Evolutionary conservation across 2,329 filamentous ascomycete species (phyloP), one percentile per base, ranked within the genome.

Genomic region (Alternaria panax): DNA sequence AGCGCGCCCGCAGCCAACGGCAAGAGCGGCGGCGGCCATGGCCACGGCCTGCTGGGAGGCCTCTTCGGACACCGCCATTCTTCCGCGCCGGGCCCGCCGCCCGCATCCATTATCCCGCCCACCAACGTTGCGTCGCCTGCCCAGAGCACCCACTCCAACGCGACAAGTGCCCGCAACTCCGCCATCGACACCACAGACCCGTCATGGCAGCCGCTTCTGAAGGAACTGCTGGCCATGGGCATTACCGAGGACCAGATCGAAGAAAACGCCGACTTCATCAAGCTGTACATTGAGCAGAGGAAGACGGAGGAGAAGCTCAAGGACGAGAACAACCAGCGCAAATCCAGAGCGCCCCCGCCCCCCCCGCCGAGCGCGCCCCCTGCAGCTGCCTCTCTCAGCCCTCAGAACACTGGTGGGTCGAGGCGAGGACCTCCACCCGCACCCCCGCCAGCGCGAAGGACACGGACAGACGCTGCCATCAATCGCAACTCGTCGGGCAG

Each of bases 171-270:
- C 12, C 63, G 72, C 54, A 75, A 74, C 75, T 80, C 84, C 22
- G 80, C 82, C 14, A 85, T 89, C 43, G 87, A 90, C 71, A 83
- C 85, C 5, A 83, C 82, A 11, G 88, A 90, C 72, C 88, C 88
- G 1, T 84, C 84, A 54, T 87, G 85, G 79, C 85, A 87, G 72
- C 83, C 83, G 9, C 79, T 90, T 18, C 73, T 90, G 60, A 83
- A 87, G 59, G 87, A 90, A 68, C 75, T 90, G 54, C 70, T 85
- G 64, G 80, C 81, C 20, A 88, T 90, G 86, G 88, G 88, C 41
- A 89, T 90, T 53, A 89, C 87, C 2, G 86, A 88, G 69, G 87
- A 90, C 67, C 85, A 89, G 75, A 88, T 90, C 56, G 85, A 85
- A 59, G 84, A 89, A 64, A 88, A 90, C 71, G 84, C 86, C 3